A percentile compares a stretch with the other conserved stretches of the same genome.
Conservation (phyloP, 257 asterid species). For the Lavandula angustifolia region DNA sequence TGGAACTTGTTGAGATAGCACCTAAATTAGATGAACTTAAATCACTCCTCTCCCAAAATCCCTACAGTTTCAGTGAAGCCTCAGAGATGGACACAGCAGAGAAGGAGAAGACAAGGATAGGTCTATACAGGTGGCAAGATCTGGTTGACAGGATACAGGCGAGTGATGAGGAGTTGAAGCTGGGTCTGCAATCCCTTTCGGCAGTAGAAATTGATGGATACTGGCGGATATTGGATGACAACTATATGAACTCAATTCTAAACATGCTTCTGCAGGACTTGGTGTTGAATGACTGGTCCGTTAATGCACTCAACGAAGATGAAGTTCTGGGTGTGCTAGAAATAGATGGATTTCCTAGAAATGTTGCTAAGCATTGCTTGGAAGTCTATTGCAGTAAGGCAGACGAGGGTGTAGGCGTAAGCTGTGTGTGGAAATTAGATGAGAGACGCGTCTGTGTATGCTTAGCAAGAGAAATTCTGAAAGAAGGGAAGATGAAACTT, state of each 20-base stretch:
- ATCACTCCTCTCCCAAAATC: slow-evolving; percentile 72
- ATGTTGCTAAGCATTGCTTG: slow-evolving; percentile 68
- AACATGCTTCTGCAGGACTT: slow-evolving; percentile 70
- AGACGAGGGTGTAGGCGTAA: slow-evolving; percentile 42
- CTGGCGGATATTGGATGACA: slow-evolving; percentile 81
- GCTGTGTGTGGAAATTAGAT: slow-evolving; percentile 67
- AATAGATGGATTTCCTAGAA: slow-evolving; percentile 69
- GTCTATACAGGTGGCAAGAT: slow-evolving; percentile 76
- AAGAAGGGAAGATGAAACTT: slow-evolving; percentile 66
- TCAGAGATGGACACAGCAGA: slow-evolving; percentile 57
- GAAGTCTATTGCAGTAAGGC: slow-evolving; percentile 52
- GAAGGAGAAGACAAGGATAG: slow-evolving; percentile 31
- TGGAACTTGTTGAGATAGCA: slow-evolving; percentile 90
- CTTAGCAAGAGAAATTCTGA: slow-evolving; percentile 68
- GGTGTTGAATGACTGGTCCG: slow-evolving; percentile 71
- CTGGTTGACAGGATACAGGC: slow-evolving; percentile 76
- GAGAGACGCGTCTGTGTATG: slow-evolving; percentile 65
- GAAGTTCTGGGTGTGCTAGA: slow-evolving; percentile 65
- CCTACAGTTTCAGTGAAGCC: slow-evolving; percentile 56
- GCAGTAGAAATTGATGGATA: slow-evolving; percentile 80
- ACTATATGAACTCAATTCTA: slow-evolving; percentile 52
- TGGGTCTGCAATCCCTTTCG: slow-evolving; percentile 57
- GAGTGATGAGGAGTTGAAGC: slow-evolving; percentile 70
- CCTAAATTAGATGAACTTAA: slow-evolving; percentile 84
- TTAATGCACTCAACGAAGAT: slow-evolving; percentile 56